A percentile compares a stretch with the other conserved stretches of the same genome.
These are phyloP conservation scores for Monosporozyma servazzii DNA, from an alignment of 805 yeast genomes.

Conservation along the genomic window DNA sequence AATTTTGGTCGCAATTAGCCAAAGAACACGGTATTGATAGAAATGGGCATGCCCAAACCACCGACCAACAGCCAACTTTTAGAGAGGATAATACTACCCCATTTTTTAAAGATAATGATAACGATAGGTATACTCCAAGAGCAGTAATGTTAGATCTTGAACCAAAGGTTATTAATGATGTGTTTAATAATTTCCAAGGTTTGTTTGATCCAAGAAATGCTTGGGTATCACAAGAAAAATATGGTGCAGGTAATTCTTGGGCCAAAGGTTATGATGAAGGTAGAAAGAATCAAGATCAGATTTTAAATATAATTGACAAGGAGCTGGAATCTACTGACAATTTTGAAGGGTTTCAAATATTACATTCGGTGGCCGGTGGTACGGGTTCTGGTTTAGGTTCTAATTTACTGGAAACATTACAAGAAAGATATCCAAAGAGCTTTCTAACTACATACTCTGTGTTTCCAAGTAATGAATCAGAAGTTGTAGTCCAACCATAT, in stretches of 20 bases:
- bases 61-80: slow-evolving; percentile 2
- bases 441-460: slow-evolving; percentile 77
- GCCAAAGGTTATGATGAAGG: slow-evolving; percentile 81
- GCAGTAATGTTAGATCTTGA: slow-evolving; percentile 81
- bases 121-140: slow-evolving; percentile 77
- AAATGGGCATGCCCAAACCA: slow-evolving; percentile 26
- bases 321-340: slow-evolving; percentile 88
- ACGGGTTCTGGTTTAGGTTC: slow-evolving; percentile 97
- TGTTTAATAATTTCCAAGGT: slow-evolving; percentile 42
- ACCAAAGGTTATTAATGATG: slow-evolving; percentile 73
- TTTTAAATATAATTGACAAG: slow-evolving; percentile 75
- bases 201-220: slow-evolving; percentile 79
- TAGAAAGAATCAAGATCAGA: slow-evolving; percentile 53
- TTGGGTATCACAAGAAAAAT: slow-evolving; percentile 69
- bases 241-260: slow-evolving; percentile 97
- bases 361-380: slow-evolving; percentile 97
- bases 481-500: slow-evolving; percentile 97
- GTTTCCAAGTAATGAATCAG: slow-evolving; percentile 74
- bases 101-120: slow-evolving; percentile 71
- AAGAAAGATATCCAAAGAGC: slow-evolving; percentile 77
- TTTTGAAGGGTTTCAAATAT: slow-evolving; percentile 78
- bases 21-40: slow-evolving; percentile 69
- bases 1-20: slow-evolving; percentile 86
- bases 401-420: slow-evolving; percentile 60
- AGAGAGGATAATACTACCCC: slow-evolving; percentile 71